These are phyloP conservation scores for Conidiobolus incongruus DNA, from an alignment of 371 early-diverging fungal genomes.

Conservation along the genomic window DNA sequence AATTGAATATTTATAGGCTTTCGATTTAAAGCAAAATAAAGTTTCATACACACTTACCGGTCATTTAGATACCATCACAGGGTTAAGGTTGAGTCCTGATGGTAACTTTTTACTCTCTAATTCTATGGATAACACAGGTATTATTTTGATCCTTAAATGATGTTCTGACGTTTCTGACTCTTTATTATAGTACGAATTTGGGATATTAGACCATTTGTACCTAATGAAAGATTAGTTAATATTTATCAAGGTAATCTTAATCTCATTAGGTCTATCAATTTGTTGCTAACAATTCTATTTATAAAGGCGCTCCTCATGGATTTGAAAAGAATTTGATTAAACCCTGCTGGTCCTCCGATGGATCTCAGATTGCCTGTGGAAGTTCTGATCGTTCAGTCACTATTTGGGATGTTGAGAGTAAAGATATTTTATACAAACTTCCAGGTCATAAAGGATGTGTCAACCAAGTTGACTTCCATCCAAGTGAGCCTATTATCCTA, in stretches of 20 bases:
- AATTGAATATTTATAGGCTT: conserved; percentile 17
- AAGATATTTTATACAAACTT: conserved; percentile 72
- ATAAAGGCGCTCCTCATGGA: conserved; percentile 73
- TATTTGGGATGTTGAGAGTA: conserved; percentile 80
- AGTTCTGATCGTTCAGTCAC: conserved; percentile 82
- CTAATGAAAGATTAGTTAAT: conserved; percentile 32
- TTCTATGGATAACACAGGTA: conserved; percentile 80
- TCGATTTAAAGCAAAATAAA: conserved; percentile 64
- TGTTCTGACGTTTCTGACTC: not conserved
- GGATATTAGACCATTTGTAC: conserved; percentile 80
- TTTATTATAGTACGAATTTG: conserved; percentile 49
- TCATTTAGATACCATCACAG: conserved; percentile 79
- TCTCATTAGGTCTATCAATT: too few relatives aligned
- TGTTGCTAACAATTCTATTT: conserved; percentile 5
- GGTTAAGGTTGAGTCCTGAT: conserved; percentile 60
- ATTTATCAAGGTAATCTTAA: conserved; percentile 35
- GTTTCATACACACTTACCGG: conserved; percentile 44
- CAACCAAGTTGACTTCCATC: conserved; percentile 92
- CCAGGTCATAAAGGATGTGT: conserved; percentile 95
- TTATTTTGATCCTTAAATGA: not conserved
- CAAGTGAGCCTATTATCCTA: conserved; percentile 65
- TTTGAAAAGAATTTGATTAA: conserved; percentile 79
- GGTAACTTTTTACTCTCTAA: conserved; percentile 61
- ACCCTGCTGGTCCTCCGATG: conserved; percentile 79
- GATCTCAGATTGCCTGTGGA: conserved; percentile 72